Evolutionary conservation across 768 basidiomycete species (phyloP).

Genomic region (Phanerodontia chrysosporium): DNA sequence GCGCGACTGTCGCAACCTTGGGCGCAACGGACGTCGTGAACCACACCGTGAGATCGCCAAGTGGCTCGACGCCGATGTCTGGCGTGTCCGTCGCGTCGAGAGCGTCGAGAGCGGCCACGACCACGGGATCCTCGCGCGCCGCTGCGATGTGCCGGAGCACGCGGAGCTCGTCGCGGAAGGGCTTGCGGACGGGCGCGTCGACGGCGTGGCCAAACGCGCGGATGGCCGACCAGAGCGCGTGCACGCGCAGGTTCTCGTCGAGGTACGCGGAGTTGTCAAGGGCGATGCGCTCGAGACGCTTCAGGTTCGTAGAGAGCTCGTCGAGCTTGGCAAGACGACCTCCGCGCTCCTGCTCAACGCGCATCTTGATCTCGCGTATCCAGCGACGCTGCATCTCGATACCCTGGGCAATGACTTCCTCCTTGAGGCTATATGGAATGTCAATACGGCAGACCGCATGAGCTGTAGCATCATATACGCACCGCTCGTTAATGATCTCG

Average conservation of each 20-base stretch:
- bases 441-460: too few species aligned
- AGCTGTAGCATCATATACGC: too few species aligned
- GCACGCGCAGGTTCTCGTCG: slow-evolving; percentile 89
- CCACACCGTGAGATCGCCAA: slow-evolving; percentile 89
- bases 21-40: slow-evolving; percentile 81
- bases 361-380: slow-evolving; percentile 94
- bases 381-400: slow-evolving; percentile 96
- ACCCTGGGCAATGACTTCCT: slow-evolving; percentile 93
- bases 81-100: slow-evolving; percentile 70
- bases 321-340: slow-evolving; percentile 93
- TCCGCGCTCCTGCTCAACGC: slow-evolving; percentile 94
- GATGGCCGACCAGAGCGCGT: slow-evolving; percentile 89
- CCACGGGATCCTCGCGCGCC: slow-evolving; percentile 67
- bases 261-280: slow-evolving; percentile 88
- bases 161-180: slow-evolving; percentile 89
- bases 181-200: slow-evolving; percentile 60
- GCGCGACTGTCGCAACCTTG: slow-evolving; percentile 80
- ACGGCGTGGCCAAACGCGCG: slow-evolving; percentile 71
- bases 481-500: slow-evolving; percentile 94
- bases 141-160: slow-evolving; percentile 71
- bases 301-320: slow-evolving; percentile 84
- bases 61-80: slow-evolving; percentile 80
- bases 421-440: slow-evolving; percentile 64
- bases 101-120: slow-evolving; percentile 60
- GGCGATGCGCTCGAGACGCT: slow-evolving; percentile 86